Evolutionary conservation across 352 stramenopile species (phyloP).

Genomic region (Elongisporangium undulatum): DNA sequence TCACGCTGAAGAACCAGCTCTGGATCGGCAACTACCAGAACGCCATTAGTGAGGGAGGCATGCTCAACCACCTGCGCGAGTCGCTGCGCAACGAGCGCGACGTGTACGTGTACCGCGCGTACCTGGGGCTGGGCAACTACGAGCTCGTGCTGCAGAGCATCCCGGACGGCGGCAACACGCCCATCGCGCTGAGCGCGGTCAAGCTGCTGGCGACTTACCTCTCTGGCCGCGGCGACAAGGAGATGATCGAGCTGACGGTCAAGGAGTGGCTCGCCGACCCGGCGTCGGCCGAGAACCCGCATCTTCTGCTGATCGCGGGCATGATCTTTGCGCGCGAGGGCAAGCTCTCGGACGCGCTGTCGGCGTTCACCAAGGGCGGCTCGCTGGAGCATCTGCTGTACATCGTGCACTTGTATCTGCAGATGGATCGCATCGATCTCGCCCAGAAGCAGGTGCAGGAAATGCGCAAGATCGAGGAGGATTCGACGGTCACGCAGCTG

Average conservation of each 20-base stretch:
- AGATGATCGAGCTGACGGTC: slow-evolving; percentile 91
- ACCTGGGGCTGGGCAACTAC: slow-evolving; percentile 89
- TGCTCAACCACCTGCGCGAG: slow-evolving; percentile 84
- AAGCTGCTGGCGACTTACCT: slow-evolving; percentile 87
- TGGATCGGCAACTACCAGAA: slow-evolving; percentile 97
- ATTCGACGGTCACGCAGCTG: slow-evolving; percentile 95
- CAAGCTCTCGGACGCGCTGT: slow-evolving; percentile 93
- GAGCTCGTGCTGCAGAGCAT: slow-evolving; percentile 88
- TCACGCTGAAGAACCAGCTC: slow-evolving; percentile 97
- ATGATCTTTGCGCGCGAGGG: slow-evolving; percentile 92
- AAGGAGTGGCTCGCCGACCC: slow-evolving; percentile 87
- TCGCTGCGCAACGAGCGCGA: slow-evolving; percentile 90
- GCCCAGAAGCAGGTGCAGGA: slow-evolving; percentile 84
- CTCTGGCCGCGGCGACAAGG: slow-evolving; percentile 53
- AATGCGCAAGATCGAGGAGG: slow-evolving; percentile 93
- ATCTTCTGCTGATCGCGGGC: slow-evolving; percentile 91
- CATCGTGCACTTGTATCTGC: slow-evolving; percentile 83
- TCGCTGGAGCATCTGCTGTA: slow-evolving; percentile 93
- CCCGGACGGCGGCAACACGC: slow-evolving; percentile 53
- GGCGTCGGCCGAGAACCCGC: slow-evolving; percentile 78
- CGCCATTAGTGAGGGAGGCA: slow-evolving; percentile 87
- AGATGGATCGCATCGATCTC: slow-evolving; percentile 94
- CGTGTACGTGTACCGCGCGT: slow-evolving; percentile 91
- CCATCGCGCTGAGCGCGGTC: slow-evolving; percentile 78
- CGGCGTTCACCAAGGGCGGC: slow-evolving; percentile 84